These are phyloP conservation scores for Cenchrus americanus DNA, from an alignment of 176 grass and related monocot genomes.

Conservation along the genomic window DNA sequence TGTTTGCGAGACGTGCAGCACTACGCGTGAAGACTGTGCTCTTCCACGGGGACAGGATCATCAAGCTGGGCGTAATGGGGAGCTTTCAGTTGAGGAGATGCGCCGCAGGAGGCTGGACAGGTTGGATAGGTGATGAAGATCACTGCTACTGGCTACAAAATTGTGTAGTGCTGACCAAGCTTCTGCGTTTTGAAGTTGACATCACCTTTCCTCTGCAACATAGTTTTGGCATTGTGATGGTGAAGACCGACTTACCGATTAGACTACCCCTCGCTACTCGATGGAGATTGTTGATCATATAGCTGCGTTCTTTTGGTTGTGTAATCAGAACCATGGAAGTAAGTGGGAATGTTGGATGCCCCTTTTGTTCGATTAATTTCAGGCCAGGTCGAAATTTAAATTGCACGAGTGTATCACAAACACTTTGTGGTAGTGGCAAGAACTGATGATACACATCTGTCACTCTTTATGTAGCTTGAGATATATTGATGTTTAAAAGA, in stretches of 20 bases:
- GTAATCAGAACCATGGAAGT: not conserved
- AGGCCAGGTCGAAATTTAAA: not conserved
- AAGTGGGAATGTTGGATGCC: not conserved
- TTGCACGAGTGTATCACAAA: not conserved
- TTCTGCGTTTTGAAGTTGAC: not conserved
- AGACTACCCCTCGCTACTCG: not conserved
- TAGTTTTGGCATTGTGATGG: not conserved
- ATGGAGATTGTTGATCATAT: not conserved
- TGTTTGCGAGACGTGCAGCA: conserved; percentile 88
- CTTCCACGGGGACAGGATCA: conserved; percentile 15
- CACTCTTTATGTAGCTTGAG: not conserved
- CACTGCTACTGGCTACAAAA: not conserved
- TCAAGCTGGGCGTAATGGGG: not conserved
- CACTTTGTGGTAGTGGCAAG: not conserved
- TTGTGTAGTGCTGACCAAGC: not conserved
- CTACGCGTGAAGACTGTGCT: conserved; percentile 20
- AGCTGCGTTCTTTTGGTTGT: not conserved
- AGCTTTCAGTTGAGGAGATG: conserved; percentile 65
- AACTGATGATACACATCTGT: not conserved
- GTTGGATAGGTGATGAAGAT: conserved; percentile 61
- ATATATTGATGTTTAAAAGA: not conserved
- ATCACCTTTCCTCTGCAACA: not conserved
- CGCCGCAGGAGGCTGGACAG: conserved; percentile 69
- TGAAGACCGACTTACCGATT: not conserved
- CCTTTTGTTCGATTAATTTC: not conserved